A percentile compares a stretch with the other conserved stretches of the same genome.
These are phyloP conservation scores for Ascochyta pisi DNA, from an alignment of 2,329 filamentous ascomycete genomes.

Conservation along the genomic window DNA sequence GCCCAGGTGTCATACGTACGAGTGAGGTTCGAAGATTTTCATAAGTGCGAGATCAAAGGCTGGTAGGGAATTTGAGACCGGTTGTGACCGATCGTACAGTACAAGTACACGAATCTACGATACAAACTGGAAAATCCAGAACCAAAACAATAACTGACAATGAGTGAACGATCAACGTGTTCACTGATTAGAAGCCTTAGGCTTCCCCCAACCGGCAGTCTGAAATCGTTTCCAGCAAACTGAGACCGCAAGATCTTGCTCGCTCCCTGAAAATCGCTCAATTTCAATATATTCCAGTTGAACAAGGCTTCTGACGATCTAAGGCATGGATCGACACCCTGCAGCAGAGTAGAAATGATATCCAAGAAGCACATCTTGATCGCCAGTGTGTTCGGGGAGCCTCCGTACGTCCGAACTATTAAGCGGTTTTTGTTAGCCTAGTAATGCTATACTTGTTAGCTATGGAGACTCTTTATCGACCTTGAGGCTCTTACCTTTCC, in stretches of 20 bases:
- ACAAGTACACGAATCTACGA: too few species aligned
- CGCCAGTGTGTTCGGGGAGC: too few species aligned
- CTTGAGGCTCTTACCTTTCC: conserved; percentile 65
- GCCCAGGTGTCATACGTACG: conserved; percentile 16
- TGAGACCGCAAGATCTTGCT: neutral
- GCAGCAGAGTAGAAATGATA: too few species aligned
- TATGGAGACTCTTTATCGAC: neutral
- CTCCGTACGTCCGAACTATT: neutral
- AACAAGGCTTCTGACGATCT: neutral
- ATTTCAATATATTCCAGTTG: neutral
- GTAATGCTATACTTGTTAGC: neutral
- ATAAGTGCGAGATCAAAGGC: neutral
- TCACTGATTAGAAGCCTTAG: neutral
- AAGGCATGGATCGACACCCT: neutral
- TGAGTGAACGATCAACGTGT: neutral
- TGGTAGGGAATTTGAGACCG: neutral
- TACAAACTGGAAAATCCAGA: neutral
- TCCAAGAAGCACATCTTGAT: neutral
- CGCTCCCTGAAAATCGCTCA: neutral
- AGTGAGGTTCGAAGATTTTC: neutral
- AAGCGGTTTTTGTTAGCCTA: neutral
- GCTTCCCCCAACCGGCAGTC: neutral
- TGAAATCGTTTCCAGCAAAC: neutral
- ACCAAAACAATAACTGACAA: neutral
- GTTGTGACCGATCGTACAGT: too few species aligned